These are phyloP conservation scores for Hyphopichia homilentoma DNA, from an alignment of 805 yeast species.

Conservation along the genomic window DNA sequence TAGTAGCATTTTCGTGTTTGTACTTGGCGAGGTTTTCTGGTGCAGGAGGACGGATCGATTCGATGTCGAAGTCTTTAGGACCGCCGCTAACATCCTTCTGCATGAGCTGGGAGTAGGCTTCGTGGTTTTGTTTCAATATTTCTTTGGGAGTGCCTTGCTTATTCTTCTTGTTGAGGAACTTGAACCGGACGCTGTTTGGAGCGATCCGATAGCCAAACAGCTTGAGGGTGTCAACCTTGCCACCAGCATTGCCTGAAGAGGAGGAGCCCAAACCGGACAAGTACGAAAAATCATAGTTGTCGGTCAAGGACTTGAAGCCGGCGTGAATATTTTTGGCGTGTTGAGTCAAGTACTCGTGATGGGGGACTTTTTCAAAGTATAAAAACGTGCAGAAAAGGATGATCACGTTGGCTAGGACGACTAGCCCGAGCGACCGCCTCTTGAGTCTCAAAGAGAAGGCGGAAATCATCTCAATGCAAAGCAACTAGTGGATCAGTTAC, in stretches of 20 bases:
- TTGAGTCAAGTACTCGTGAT: not conserved
- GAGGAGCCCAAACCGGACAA: conserved; percentile 2
- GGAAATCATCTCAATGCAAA: conserved; percentile 15
- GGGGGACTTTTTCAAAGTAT: conserved; percentile 8
- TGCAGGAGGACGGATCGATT: conserved; percentile 23
- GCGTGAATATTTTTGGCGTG: conserved; percentile 3
- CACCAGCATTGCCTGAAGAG: conserved; percentile 1
- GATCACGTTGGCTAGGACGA: conserved; percentile 9
- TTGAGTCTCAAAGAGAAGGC: conserved; percentile 12
- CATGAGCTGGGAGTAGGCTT: conserved; percentile 35
- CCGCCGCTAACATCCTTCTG: conserved; percentile 36
- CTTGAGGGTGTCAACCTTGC: conserved; percentile 2
- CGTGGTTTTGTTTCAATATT: conserved; percentile 34
- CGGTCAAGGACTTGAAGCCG: conserved; percentile 8
- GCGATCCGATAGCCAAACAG: conserved; percentile 13
- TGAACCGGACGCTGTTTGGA: conserved; percentile 30
- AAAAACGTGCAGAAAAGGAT: conserved; percentile 7
- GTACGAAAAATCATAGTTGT: conserved; percentile 10
- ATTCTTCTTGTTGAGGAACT: conserved; percentile 24
- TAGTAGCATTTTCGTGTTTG: conserved; percentile 68
- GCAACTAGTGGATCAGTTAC: too few relatives aligned
- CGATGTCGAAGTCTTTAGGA: conserved; percentile 43
- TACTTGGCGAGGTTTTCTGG: conserved; percentile 17
- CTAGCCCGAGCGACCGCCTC: conserved; percentile 6
- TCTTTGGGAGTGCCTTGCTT: conserved; percentile 27